phyloP scores from a whole-genome alignment of 2,329 filamentous ascomycete genomes.

The Diplodia mutila region DNA sequence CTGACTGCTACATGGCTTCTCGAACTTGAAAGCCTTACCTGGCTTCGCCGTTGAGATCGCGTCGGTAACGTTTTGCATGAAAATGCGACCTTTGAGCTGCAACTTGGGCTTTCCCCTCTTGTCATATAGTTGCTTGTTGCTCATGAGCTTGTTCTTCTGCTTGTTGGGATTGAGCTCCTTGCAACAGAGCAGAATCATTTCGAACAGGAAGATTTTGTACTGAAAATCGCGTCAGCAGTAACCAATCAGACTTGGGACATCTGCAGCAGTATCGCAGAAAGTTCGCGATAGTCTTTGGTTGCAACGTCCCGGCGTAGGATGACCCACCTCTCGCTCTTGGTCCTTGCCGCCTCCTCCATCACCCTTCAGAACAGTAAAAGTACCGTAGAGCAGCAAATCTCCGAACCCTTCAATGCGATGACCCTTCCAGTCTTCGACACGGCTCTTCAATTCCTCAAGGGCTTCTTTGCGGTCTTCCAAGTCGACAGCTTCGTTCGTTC shows the following conservation, averaged over 20 bases:
- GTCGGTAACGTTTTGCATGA: constrained; percentile 98
- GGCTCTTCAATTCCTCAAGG: constrained; percentile 74
- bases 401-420: constrained; percentile 91
- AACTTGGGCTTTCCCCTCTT: constrained; percentile 75
- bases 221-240: constrained; percentile 43
- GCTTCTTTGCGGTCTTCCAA: constrained; percentile 83
- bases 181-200: constrained; percentile 93
- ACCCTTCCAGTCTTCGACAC: constrained; percentile 97
- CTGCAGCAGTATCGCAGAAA: constrained; percentile 13
- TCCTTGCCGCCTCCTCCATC: constrained; percentile 76
- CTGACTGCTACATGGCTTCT: not conserved
- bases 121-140: constrained; percentile 71
- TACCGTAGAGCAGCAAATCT: constrained; percentile 82
- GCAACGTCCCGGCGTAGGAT: constrained; percentile 23
- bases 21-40: constrained; percentile 61
- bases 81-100: constrained; percentile 94
- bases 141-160: constrained; percentile 68
- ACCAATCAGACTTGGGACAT: not conserved
- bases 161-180: constrained; percentile 91
- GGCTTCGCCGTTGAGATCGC: constrained; percentile 86
- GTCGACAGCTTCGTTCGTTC: constrained; percentile 89
- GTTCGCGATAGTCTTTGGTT: constrained; percentile 25
- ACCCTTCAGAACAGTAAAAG: constrained; percentile 86
- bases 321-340: constrained; percentile 81
- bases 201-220: constrained; percentile 98